A percentile compares a stretch with the other conserved stretches of the same genome.
Evolutionary conservation across 2,329 filamentous ascomycete genomes (phyloP).

Genomic region (Fusarium algeriense): DNA sequence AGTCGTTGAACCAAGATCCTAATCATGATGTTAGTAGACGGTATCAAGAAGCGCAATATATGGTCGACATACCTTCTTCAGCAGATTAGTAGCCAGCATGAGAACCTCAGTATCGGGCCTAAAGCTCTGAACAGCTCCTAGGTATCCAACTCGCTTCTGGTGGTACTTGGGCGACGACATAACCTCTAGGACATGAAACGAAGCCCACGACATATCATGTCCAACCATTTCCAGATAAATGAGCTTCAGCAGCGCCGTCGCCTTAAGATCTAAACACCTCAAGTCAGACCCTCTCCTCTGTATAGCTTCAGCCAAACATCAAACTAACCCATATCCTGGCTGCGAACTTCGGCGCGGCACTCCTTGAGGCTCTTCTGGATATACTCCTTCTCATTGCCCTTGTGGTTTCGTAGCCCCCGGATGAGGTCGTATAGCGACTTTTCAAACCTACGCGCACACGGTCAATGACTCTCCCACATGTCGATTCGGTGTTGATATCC

Average conservation of each 20-base stretch:
- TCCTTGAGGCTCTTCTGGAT: conserved; percentile 94
- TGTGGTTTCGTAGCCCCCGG: conserved; percentile 92
- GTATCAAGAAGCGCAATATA: not conserved
- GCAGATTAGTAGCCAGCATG: conserved; percentile 95
- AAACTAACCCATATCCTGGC: conserved; percentile 87
- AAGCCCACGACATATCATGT: conserved; percentile 99
- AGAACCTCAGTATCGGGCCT: conserved; percentile 94
- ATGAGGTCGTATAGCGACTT: conserved; percentile 99
- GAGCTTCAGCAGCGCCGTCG: conserved; percentile 93
- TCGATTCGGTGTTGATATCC: not conserved
- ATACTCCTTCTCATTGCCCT: conserved; percentile 94
- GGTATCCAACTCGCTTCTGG: conserved; percentile 94
- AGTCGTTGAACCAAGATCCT: conserved; percentile 79
- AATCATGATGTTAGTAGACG: not conserved
- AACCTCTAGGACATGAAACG: conserved; percentile 97
- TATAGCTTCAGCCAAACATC: not conserved
- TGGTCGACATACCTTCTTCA: conserved; percentile 80
- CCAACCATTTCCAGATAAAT: conserved; percentile 99
- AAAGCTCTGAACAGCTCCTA: conserved; percentile 96
- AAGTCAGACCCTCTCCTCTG: conserved; percentile 4
- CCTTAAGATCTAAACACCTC: conserved; percentile 82
- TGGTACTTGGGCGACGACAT: conserved; percentile 97
- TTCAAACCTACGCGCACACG: conserved; percentile 81
- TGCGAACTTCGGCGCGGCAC: conserved; percentile 92
- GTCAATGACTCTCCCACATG: conserved; percentile 33